A percentile compares a stretch with the other conserved stretches of the same genome.
These are phyloP conservation scores for Solanum medicagineum DNA, from an alignment of 257 asterid genomes.

Conservation along the genomic window DNA sequence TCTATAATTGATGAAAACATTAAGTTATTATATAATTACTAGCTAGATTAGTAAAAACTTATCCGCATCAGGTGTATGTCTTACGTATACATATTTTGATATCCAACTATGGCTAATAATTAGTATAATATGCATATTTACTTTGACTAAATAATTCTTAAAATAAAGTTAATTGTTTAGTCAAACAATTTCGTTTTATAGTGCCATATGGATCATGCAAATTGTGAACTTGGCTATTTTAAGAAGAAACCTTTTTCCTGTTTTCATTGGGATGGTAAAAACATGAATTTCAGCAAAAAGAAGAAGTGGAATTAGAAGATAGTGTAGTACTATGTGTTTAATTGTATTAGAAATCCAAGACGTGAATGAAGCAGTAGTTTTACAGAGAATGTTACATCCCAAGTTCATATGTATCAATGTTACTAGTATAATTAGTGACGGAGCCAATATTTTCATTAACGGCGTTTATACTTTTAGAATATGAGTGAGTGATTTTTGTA, in stretches of 20 bases:
- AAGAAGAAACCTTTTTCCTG: neutral
- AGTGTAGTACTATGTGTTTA: neutral
- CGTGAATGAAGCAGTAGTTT: neutral
- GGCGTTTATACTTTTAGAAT: no score
- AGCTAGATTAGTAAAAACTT: no score
- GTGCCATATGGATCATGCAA: neutral
- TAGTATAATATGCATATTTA: neutral
- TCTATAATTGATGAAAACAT: neutral
- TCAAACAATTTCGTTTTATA: neutral
- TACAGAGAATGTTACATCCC: constrained; percentile 44
- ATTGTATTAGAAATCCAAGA: neutral
- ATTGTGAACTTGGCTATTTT: neutral
- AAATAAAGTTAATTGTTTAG: neutral
- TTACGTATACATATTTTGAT: no score
- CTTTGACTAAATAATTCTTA: neutral
- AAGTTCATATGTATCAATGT: neutral
- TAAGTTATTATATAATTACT: neutral
- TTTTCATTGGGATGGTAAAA: neutral
- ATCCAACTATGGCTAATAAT: no score
- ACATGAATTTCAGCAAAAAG: constrained; percentile 40
- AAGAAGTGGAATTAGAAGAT: neutral
- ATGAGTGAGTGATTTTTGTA: no score
- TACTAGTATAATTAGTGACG: neutral
- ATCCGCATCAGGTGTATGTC: no score
- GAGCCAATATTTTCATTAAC: no score